These are phyloP conservation scores for Saccharomycopsis fodiens DNA, from an alignment of 805 yeast species.

Conservation along the genomic window DNA sequence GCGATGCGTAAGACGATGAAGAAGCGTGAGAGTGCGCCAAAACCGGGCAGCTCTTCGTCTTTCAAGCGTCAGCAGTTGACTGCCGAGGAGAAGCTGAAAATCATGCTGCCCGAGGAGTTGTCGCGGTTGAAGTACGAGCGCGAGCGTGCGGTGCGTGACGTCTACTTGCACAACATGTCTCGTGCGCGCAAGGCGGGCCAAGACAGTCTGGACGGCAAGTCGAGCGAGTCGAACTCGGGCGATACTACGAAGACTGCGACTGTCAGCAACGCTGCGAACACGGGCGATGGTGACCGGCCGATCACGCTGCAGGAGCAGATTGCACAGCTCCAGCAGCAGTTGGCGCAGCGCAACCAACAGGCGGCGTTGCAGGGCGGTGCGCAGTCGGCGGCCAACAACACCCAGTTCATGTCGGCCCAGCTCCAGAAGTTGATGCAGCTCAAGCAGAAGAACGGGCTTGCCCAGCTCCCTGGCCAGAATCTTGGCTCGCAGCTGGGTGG, in stretches of 20 bases:
- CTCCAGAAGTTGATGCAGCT: constrained; percentile 48
- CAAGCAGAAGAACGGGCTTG: not conserved
- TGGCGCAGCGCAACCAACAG: constrained; percentile 27
- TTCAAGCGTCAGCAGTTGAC: constrained; percentile 33
- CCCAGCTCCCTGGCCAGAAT: not conserved
- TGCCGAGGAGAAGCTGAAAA: constrained; percentile 35
- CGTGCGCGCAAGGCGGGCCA: not conserved
- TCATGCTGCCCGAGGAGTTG: constrained; percentile 76
- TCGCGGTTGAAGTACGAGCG: constrained; percentile 77
- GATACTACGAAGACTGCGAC: not conserved
- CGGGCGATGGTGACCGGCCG: not conserved
- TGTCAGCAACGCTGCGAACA: not conserved
- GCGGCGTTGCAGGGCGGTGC: constrained; percentile 20
- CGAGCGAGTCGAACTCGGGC: not conserved
- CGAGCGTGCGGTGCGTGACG: constrained; percentile 78
- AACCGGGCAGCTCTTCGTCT: constrained; percentile 39
- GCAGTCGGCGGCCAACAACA: constrained; percentile 11
- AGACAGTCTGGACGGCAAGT: not conserved
- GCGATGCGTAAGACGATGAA: constrained; percentile 86
- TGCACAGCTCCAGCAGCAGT: constrained; percentile 34
- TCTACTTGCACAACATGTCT: constrained; percentile 40
- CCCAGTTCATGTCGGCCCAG: constrained; percentile 52
- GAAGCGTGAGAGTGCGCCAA: constrained; percentile 73
- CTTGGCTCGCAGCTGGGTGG: not conserved
- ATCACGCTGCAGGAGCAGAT: constrained; percentile 26